Evolutionary conservation across 148 eudicot genomes (phyloP).

Genomic region (Fagopyrum tataricum): DNA sequence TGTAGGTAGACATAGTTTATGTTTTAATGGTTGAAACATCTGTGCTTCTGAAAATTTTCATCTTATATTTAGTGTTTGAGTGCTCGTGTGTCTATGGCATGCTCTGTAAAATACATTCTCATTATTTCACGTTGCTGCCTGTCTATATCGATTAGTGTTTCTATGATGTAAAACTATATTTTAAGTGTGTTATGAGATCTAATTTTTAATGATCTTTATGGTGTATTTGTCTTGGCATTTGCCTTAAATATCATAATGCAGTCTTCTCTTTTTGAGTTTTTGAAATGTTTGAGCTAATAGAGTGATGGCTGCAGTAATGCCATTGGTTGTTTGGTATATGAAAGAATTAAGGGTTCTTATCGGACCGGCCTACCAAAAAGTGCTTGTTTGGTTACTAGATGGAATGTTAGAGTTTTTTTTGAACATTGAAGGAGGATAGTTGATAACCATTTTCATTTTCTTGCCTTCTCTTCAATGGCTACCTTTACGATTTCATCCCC

Average conservation of each 20-base stretch:
- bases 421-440: too few species aligned
- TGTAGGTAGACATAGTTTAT: conserved; percentile 15
- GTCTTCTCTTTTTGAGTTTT: not conserved
- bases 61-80: not conserved
- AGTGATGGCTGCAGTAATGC: too few species aligned
- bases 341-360: too few species aligned
- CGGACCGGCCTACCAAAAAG: too few species aligned
- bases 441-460: not conserved
- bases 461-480: not conserved
- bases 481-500: too few species aligned
- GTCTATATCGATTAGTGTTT: not conserved
- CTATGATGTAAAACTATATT: not conserved
- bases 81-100: not conserved
- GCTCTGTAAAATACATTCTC: not conserved
- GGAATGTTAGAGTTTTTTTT: too few species aligned
- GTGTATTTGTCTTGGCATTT: not conserved
- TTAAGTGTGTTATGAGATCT: not conserved
- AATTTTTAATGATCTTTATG: not conserved
- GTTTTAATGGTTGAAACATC: not conserved
- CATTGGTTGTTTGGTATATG: too few species aligned
- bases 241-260: not conserved
- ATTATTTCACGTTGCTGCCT: not conserved
- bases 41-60: not conserved
- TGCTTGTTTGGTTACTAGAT: too few species aligned
- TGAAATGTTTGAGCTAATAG: not conserved